A percentile compares a stretch with the other conserved stretches of the same genome.
Conservation (phyloP, 139 green algal species). For the Haematococcus sp. region DNA sequence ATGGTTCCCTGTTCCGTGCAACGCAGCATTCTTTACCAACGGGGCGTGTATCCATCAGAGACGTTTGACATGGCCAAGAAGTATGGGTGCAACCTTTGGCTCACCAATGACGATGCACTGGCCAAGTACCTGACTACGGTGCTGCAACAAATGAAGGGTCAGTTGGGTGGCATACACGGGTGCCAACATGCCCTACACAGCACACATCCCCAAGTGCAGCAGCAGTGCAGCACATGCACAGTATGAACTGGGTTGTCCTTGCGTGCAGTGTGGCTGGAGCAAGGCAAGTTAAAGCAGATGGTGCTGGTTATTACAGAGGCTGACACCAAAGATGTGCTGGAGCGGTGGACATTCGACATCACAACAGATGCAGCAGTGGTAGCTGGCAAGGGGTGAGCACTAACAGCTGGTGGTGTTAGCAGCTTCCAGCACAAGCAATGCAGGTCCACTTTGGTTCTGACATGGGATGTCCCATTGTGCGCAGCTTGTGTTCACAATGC, state of each 20-base stretch:
- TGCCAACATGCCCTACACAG: too few relatives aligned
- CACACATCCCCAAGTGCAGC: too few relatives aligned
- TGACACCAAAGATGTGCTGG: constrained; percentile 72
- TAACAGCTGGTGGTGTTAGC: not conserved
- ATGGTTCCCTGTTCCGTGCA: not conserved
- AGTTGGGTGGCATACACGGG: not conserved
- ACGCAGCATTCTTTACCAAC: constrained; percentile 93
- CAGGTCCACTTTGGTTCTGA: not conserved
- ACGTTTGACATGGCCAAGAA: constrained; percentile 83
- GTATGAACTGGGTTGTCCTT: not conserved
- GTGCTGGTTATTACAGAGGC: constrained; percentile 86
- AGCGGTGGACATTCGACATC: constrained; percentile 97
- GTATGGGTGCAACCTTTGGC: constrained; percentile 91
- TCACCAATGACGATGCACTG: constrained; percentile 76
- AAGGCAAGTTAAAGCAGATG: constrained; percentile 81
- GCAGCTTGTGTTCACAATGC: too few relatives aligned
- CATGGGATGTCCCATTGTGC: not conserved
- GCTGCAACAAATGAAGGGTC: constrained; percentile 75
- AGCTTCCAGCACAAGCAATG: not conserved
- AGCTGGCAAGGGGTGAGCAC: constrained; percentile 45
- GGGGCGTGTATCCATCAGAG: constrained; percentile 92
- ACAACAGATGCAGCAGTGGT: constrained; percentile 76
- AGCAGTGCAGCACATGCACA: not conserved
- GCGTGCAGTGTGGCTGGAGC: constrained; percentile 82
- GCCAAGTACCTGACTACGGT: constrained; percentile 79